Evolutionary conservation across 495 filamentous ascomycete genomes (phyloP).

Genomic region (Elasticomyces elasticus): DNA sequence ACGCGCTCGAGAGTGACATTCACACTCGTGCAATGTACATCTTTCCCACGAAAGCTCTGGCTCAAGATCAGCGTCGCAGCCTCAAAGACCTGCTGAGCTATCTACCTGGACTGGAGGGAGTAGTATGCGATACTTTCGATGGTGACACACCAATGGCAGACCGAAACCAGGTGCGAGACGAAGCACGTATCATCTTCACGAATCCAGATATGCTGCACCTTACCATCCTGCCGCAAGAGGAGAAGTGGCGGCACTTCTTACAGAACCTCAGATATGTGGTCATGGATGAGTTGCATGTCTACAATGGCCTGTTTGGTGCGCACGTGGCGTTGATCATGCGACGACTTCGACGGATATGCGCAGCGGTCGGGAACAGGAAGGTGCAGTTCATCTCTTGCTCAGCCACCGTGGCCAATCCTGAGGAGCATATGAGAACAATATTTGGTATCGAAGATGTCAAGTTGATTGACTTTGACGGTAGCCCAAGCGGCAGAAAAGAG

Average conservation of each 20-base stretch:
- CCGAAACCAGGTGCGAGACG: constrained; percentile 70
- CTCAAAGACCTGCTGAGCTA: constrained; percentile 73
- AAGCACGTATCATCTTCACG: constrained; percentile 90
- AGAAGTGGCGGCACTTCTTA: constrained; percentile 78
- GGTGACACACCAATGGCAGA: constrained; percentile 82
- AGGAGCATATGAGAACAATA: constrained; percentile 82
- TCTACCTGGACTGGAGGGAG: constrained; percentile 64
- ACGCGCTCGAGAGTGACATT: constrained; percentile 69
- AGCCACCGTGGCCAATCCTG: constrained; percentile 90
- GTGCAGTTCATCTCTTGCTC: constrained; percentile 96
- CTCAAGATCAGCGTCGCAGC: constrained; percentile 87
- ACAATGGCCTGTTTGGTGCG: constrained; percentile 88
- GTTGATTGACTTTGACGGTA: constrained; percentile 83
- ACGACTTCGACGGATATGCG: constrained; percentile 76
- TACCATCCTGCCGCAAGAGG: constrained; percentile 86
- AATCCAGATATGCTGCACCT: constrained; percentile 98
- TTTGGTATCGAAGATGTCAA: constrained; percentile 78
- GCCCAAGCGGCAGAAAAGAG: constrained; percentile 86
- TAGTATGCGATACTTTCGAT: constrained; percentile 86
- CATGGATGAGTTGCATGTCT: constrained; percentile 75
- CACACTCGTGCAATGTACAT: constrained; percentile 90
- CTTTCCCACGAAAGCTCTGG: constrained; percentile 94
- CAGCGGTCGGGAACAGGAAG: constrained; percentile 77
- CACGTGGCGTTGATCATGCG: constrained; percentile 96
- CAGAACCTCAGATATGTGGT: constrained; percentile 86